phyloP scores from a whole-genome alignment of 768 basidiomycete genomes.

The Mycena epipterygia region DNA sequence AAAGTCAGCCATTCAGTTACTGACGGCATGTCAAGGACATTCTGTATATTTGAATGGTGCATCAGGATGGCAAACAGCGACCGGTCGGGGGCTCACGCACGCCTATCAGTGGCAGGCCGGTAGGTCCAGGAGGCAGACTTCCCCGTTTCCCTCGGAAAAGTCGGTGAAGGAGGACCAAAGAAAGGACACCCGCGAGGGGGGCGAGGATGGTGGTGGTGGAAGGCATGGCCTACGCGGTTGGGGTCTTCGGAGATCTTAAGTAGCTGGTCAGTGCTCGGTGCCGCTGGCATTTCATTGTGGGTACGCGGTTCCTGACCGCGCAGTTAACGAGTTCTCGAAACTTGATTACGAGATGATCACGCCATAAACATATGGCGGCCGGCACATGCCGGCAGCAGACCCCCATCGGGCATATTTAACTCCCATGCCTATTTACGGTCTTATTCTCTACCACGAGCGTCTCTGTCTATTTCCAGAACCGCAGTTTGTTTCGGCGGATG shows the following conservation, averaged over 20 bases:
- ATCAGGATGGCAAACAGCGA: conserved; percentile 11
- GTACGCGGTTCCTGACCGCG: neutral
- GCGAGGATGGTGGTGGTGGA: conserved; percentile 28
- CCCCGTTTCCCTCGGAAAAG: conserved; percentile 39
- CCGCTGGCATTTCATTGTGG: neutral
- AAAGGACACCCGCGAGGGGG: conserved; percentile 35
- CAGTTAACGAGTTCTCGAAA: too few relatives aligned
- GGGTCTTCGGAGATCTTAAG: neutral
- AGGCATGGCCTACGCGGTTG: neutral
- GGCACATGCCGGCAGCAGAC: neutral
- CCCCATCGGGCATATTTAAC: too few relatives aligned
- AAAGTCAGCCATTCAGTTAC: conserved; percentile 62
- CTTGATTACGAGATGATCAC: neutral
- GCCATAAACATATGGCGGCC: neutral
- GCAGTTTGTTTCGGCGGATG: too few relatives aligned
- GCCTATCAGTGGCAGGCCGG: conserved; percentile 57
- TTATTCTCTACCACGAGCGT: too few relatives aligned
- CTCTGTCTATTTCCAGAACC: too few relatives aligned
- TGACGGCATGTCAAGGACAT: conserved; percentile 61
- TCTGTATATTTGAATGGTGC: conserved; percentile 46
- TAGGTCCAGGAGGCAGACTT: conserved; percentile 56
- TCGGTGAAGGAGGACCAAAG: conserved; percentile 37
- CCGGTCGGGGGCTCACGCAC: conserved; percentile 40
- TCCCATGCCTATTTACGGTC: too few relatives aligned
- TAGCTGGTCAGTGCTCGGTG: neutral